Conservation (phyloP, 2,329 filamentous ascomycete genomes). For the Trichoderma breve region DNA sequence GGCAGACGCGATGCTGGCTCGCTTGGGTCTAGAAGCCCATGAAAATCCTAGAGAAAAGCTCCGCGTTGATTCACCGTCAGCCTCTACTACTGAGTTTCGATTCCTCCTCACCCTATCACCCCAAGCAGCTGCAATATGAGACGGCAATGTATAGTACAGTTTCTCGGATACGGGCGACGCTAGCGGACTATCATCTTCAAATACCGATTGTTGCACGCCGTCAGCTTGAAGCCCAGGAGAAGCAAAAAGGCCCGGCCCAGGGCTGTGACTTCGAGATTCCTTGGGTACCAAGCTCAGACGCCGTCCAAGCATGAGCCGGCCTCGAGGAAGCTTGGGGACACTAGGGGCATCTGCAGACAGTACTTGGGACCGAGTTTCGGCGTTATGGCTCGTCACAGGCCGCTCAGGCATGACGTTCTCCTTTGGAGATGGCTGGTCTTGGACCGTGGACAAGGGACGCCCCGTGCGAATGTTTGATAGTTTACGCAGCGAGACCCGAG, state of each 20-base stretch:
- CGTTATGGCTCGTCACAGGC: conserved; percentile 30
- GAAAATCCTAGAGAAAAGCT: conserved; percentile 17
- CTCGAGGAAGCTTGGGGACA: neutral
- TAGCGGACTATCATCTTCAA: neutral
- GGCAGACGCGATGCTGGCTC: conserved; percentile 32
- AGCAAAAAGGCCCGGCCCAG: neutral
- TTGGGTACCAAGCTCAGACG: conserved; percentile 27
- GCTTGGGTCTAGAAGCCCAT: conserved; percentile 29
- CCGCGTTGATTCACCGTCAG: neutral
- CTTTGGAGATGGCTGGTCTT: conserved; percentile 51
- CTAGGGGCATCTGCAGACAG: neutral
- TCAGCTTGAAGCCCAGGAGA: neutral
- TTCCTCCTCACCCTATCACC: neutral
- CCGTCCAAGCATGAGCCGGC: conserved; percentile 18
- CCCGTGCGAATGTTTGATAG: conserved; percentile 49
- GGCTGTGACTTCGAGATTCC: neutral
- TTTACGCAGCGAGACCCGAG: conserved; percentile 34
- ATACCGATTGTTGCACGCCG: neutral
- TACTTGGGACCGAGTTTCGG: neutral
- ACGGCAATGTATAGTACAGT: neutral
- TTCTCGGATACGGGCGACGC: neutral
- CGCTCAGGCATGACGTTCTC: conserved; percentile 28
- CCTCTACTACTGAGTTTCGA: neutral
- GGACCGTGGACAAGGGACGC: conserved; percentile 53
- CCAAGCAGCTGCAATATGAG: neutral